Evolutionary conservation across 176 grass and related monocot species (phyloP), one percentile per base, ranked within the genome.

Genomic region (Poa pratensis): DNA sequence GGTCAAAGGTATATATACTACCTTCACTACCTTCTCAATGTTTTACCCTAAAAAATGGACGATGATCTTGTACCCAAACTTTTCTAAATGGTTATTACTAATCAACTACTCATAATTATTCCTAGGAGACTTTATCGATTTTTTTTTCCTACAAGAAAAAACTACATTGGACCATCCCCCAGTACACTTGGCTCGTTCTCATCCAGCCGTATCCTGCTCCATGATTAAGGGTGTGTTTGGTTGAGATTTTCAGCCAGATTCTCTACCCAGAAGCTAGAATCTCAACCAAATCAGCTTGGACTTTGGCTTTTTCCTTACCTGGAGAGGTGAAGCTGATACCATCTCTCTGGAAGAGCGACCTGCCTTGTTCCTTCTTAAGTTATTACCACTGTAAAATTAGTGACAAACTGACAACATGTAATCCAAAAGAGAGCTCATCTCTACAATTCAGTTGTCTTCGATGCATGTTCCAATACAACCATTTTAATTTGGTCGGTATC

Each of bases 381-480:
- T 82, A 45, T 83, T 76, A 75, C 71, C 28, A 58, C 9, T 76
- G 43, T 34, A 37, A 74, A 57, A 76, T 84, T 51, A 19, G 6
- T 42, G 13, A 48, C 82, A 24, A 14, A 19, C 3, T 42, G 13
- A 48, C 82, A 24, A 14, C 82, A 39, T 63, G 14, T 26, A 76
- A 76, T 74, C 71, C 82, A 65, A 84, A 65, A 76, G 4, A 12
- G 71, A 52, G 14, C 6, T 64, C 18, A 4, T 75, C 60, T 48
- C 57, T 17, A 3, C 49, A 24, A 23, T 18, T 58, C 42, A 62
- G 28, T 48, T 62, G 26, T 27, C 43, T 30, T 65, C 27, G 27
- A 32, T 65, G 27, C 62, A 34, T 24, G 50, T 49, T 43, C 37
- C 19, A 52, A 84, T 12, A 10, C 10, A 60, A 9, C 17, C 35